Evolutionary conservation across 192 early-diverging fungal species (phyloP), one percentile per base, ranked within the genome.

Genomic region (Coemansia sp.): DNA sequence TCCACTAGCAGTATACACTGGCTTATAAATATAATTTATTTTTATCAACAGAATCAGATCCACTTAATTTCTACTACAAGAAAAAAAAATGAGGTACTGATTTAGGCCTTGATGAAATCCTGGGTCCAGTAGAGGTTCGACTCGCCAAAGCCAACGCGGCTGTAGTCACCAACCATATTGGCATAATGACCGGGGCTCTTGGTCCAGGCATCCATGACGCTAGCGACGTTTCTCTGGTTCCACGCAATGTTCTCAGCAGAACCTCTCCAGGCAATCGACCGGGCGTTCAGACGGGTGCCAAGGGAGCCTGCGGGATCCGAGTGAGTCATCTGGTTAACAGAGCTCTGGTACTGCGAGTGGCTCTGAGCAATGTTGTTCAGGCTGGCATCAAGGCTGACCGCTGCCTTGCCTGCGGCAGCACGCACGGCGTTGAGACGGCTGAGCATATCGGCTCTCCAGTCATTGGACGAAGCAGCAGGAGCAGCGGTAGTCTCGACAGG

Each of bases 181-280:
- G 56, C 74, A 4, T 71, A 67, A 58, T 84, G 83, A 4, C 64
- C 66, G 13, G 67, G 47, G 65, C 82, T 83, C 36, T 74, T 62
- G 52, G 36, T 76, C 81, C 81, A 84, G 1, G 66, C 59, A 10
- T 64, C 18, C 68, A 83, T 72, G 18, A 75, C 82, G 25, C 55
- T 42, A 14, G 50, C 22, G 23, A 74, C 72, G 14, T 55, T 52
- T 34, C 42, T 13, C 49, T 67, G 66, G 60, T 72, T 75, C 68
- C 64, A 67, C n/a, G 82, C 82, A 51, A 83, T 71, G 81, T 82
- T 83, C 58, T 83, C 82, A 13, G 67, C 78, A 22, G 61, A 60
- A 1, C 59, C 72, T 32, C 3, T 30, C 65, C 64, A 75, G 28
- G 27, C 6, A 9, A 73, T 34, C 0, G 68, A 53, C n/a, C 18